A percentile compares a stretch with the other conserved stretches of the same genome.
Conservation (phyloP, 2,329 filamentous ascomycete genomes). For the Septoria petroselini region DNA sequence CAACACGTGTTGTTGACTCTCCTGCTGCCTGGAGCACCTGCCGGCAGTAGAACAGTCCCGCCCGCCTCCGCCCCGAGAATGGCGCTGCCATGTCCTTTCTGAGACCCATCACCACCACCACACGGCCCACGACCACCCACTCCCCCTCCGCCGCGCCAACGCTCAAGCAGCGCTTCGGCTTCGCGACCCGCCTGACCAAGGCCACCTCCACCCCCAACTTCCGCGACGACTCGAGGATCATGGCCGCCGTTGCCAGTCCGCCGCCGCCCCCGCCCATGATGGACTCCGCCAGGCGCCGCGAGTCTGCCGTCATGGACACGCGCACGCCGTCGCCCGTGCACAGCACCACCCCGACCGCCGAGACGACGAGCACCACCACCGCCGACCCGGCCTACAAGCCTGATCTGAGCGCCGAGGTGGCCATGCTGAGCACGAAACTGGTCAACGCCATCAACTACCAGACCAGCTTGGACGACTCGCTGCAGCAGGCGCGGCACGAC, state of each 20-base stretch:
- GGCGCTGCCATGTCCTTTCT: slow-evolving; percentile 3
- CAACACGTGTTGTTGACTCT: no score
- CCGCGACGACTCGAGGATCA: slow-evolving; percentile 15
- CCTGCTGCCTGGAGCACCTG: no score
- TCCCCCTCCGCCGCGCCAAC: no score
- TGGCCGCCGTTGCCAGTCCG: slow-evolving; percentile 26
- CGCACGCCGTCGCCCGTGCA: slow-evolving; percentile 41
- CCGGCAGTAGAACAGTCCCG: no score
- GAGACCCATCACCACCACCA: slow-evolving; percentile 6
- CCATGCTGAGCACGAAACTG: slow-evolving; percentile 87
- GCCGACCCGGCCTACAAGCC: slow-evolving; percentile 46
- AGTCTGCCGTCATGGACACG: slow-evolving; percentile 42
- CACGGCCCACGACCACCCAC: slow-evolving; percentile 4
- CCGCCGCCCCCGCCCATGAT: slow-evolving; percentile 13
- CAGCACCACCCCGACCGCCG: slow-evolving; percentile 25
- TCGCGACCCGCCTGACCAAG: slow-evolving; percentile 27
- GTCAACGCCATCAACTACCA: slow-evolving; percentile 98
- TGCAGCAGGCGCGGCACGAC: slow-evolving; percentile 79
- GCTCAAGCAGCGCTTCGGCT: slow-evolving; percentile 17
- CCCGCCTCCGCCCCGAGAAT: slow-evolving; percentile 1
- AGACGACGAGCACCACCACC: slow-evolving; percentile 39
- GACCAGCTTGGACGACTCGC: slow-evolving; percentile 82
- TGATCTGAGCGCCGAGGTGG: slow-evolving; percentile 72
- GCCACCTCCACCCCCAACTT: slow-evolving; percentile 28
- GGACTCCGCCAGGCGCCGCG: slow-evolving; percentile 18